Evolutionary conservation across 441 rosid species (phyloP), one percentile per base, ranked within the genome.

Genomic region (Macaranga tanarius): DNA sequence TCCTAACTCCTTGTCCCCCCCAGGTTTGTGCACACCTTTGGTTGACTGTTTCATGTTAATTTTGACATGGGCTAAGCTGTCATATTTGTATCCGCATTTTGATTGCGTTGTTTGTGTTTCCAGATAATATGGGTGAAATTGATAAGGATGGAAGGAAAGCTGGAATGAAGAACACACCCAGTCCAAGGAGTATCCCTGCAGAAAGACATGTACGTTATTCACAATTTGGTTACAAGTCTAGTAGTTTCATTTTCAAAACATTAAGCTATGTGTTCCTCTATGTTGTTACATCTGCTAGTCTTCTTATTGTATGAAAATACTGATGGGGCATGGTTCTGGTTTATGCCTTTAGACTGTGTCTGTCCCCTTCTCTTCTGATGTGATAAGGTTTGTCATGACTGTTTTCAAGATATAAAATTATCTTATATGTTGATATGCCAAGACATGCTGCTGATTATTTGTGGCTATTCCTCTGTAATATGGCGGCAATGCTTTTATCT

Each of bases 11-110:
- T 79, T 81, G 5, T 8, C 20, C 59, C 66, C 83, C 62, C 77
- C 88, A 70, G 93, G 95, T 90, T 73, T 62, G 77, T 45, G 57
- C 34, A 73, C 16, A 25, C 61, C 19, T 70, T 67, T 31, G 2
- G 23, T 28, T 26, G 55, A 48, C 9, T 45, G 2, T 16, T 19
- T 51, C 7, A 22, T 65, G 48, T 59, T 59, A 25, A 20, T 52
- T 44, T 60, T 65, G 28, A 10, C 40, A 17, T 42, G 44, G 16
- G 28, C 62, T 50, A 81, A 42, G 6, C 55, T 13, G 2, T 38
- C 22, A 16, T 28, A 11, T 23, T 63, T 61, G 13, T 6, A 5
- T 60, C 11, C 7, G 2, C 64, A 52, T 52, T 42, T 67, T 47
- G 25, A 25, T 72, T 68, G 38, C 58, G 3, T 55, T 70, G 13